Evolutionary conservation across 2,329 filamentous ascomycete genomes (phyloP).

Genomic region (Talaromyces marneffei): DNA sequence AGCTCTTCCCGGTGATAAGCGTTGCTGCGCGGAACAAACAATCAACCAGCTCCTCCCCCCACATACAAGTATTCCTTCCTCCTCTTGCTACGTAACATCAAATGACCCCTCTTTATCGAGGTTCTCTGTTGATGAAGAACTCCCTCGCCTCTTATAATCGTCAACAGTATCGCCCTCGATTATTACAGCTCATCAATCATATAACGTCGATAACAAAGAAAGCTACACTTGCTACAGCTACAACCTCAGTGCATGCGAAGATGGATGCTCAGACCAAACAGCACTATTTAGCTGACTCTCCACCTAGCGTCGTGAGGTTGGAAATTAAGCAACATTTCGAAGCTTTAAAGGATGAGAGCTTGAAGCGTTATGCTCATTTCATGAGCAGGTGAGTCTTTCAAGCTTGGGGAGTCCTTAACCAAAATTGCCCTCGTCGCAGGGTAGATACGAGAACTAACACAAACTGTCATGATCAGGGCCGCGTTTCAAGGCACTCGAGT

Average conservation of each 20-base stretch:
- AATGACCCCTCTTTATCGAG: constrained; percentile 20
- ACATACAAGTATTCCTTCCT: not conserved
- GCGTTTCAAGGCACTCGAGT: constrained; percentile 72
- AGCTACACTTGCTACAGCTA: constrained; percentile 1
- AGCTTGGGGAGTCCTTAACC: not conserved
- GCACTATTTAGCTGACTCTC: constrained; percentile 85
- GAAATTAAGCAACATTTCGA: constrained; percentile 93
- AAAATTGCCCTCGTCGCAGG: not conserved
- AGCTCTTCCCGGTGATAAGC: not conserved
- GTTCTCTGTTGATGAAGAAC: constrained; percentile 18
- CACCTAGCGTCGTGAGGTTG: constrained; percentile 79
- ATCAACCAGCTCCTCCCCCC: not conserved
- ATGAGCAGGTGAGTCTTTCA: constrained; percentile 61
- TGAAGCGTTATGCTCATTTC: constrained; percentile 88
- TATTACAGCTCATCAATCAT: constrained; percentile 14
- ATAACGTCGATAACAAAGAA: not conserved
- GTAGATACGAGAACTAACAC: not conserved
- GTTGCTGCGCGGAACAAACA: not conserved
- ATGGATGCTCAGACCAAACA: constrained; percentile 41
- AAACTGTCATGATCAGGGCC: constrained; percentile 47
- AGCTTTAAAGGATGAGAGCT: constrained; percentile 47
- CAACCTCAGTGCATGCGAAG: constrained; percentile 5
- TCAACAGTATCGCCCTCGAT: constrained; percentile 11
- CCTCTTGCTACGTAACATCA: not conserved
- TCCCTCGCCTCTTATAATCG: constrained; percentile 14